Base-by-base conservation (phyloP, 179 eudicot genomes). In the Patellifolia procumbens region DNA sequence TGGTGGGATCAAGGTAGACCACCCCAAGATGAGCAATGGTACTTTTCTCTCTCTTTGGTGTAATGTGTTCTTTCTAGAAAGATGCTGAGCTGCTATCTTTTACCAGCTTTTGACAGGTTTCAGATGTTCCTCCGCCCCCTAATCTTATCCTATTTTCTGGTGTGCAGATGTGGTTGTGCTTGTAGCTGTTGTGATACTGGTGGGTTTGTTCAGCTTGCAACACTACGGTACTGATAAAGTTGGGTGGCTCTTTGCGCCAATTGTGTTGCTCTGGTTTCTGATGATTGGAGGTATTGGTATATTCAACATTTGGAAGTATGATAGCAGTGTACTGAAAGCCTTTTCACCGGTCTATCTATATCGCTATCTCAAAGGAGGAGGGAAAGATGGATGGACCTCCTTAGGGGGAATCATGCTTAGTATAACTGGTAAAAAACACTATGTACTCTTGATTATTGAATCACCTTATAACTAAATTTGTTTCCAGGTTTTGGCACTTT, bases 161-260 rank as follows among this genome's bases (percentile, higher is more conserved):
- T n/a, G 51, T 74, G 83, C 91, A 92, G 97, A 85, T 87, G 85
- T 87, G 19, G 89, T 89, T 37, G 88, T 91, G 63, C 74, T 92
- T 68, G 91, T 91, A 66, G 90, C 96, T 24, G 93, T 88, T 16
- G 76, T 92, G 39, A 92, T 92, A 68, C 78, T 92, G 77, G 90
- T 91, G 69, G 91, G 96, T 42, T 80, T 92, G 68, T 92, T 92
- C 82, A 89, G 92, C 84, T 49, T 92, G 86, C 97, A 92, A 82
- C 97, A 89, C 65, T 92, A 91, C 63, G 97, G 97, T 32, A 91
- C 94, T 1, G 94, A 92, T 78, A 89, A 80, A 83, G 94, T 92
- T 74, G 96, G 96, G 62, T 92, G 91, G 92, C 91, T 92, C 46
- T 92, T 92, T 78, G 97, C 96, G 22, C 97, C 97, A 16, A 85